Evolutionary conservation across 176 grass and related monocot genomes (phyloP).

Genomic region (Ananas comosus): DNA sequence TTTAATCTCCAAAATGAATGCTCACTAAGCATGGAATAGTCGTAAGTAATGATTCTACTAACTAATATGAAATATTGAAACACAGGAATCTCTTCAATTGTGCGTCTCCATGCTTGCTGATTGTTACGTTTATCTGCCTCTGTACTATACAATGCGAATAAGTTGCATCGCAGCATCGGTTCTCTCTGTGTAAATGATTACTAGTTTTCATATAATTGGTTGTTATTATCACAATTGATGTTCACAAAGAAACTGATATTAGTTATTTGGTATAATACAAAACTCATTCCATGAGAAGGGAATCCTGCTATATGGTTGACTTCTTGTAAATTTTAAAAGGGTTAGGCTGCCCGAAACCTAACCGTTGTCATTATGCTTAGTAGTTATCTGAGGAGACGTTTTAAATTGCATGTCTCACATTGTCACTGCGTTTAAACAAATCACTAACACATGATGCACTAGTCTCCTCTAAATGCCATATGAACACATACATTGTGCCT

Average conservation of each 20-base stretch:
- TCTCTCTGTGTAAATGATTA: background rate
- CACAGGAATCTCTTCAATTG: background rate
- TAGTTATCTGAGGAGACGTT: too few species aligned
- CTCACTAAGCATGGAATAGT: too few species aligned
- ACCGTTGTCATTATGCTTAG: constrained; percentile 14
- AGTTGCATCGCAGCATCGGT: background rate
- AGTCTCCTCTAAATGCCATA: background rate
- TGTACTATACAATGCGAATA: background rate
- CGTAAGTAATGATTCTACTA: background rate
- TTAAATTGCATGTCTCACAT: background rate
- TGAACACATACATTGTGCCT: background rate
- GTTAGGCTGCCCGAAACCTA: constrained; percentile 25
- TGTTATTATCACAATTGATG: background rate
- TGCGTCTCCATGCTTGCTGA: background rate
- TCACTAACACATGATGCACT: background rate
- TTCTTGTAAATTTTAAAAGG: constrained; percentile 13
- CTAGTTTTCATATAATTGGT: constrained; percentile 8
- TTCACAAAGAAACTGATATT: constrained; percentile 17
- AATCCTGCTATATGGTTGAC: constrained; percentile 26
- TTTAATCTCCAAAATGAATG: too few species aligned
- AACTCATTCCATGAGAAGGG: constrained; percentile 4
- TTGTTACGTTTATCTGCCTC: background rate
- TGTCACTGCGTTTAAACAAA: constrained; percentile 14
- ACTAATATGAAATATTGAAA: background rate
- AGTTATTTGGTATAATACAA: constrained; percentile 6